phyloP scores from a whole-genome alignment of 768 basidiomycete genomes.

The Chalciporus sphaerocephalus region DNA sequence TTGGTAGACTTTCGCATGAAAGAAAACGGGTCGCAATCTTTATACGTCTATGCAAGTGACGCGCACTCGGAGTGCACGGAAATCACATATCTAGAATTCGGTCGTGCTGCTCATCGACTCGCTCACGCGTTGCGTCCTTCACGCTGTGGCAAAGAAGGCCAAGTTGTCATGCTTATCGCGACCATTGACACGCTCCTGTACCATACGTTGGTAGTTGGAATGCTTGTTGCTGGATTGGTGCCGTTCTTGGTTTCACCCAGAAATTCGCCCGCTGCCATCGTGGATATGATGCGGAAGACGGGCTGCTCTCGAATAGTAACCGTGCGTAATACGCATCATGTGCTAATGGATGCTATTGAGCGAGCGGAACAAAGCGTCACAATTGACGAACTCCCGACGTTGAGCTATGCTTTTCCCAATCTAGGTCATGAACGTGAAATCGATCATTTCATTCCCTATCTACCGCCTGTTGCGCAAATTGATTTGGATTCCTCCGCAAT shows the following conservation, averaged over 20 bases:
- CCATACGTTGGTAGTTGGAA: conserved; percentile 24
- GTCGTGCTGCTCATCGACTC: conserved; percentile 30
- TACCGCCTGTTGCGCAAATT: conserved; percentile 1
- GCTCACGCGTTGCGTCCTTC: conserved; percentile 24
- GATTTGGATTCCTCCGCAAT: conserved; percentile 10
- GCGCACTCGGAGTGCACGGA: conserved; percentile 9
- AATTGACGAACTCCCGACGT: conserved; percentile 8
- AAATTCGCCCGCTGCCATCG: conserved; percentile 18
- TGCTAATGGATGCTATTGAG: too few species aligned
- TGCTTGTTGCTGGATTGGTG: conserved; percentile 28
- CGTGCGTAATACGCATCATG: conserved; percentile 4
- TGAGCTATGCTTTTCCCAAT: conserved; percentile 33
- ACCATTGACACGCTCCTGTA: conserved; percentile 29
- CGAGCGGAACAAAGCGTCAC: too few species aligned
- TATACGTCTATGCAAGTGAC: conserved; percentile 16
- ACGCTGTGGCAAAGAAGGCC: conserved; percentile 16
- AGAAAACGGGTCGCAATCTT: conserved; percentile 11
- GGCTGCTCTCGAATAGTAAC: conserved; percentile 19
- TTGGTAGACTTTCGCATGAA: conserved; percentile 22
- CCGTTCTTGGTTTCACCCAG: conserved; percentile 24
- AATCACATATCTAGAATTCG: conserved; percentile 24
- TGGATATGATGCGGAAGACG: conserved; percentile 18
- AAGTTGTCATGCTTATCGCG: conserved; percentile 33
- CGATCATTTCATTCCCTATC: conserved; percentile 9
- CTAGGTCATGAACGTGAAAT: conserved; percentile 33